Evolutionary conservation across 495 filamentous ascomycete genomes (phyloP), one percentile per base, ranked within the genome.

Genomic region (Amniculicola lignicola): DNA sequence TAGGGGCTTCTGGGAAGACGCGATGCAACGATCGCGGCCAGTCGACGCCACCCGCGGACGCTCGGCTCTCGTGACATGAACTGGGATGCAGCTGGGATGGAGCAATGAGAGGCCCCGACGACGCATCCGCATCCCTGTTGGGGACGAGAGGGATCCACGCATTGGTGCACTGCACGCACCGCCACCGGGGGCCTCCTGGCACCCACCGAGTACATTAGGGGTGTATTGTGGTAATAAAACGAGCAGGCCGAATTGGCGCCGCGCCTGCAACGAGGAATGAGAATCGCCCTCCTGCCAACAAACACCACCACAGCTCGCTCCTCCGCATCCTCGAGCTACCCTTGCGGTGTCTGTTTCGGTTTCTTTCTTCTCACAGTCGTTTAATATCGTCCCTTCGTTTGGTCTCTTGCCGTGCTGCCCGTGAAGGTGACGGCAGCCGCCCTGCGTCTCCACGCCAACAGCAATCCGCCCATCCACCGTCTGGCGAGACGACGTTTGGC

Each of bases 321-420:
- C 37, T 14, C 46, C 10, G 23, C 43, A 28, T 27, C 35, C 6
- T n/a, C 21, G 41, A 22, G 9, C 10, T 18, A 18, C 27, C 41
- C 11, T 49, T 51, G 37, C 38, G 27, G 7, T 37, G 14, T 41
- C 31, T 22, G 19, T 56, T 51, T 48, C 23, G 10, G 29, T 49
- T 37, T 49, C 46, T 54, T 51, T 15, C 39, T 48, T 46, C 43
- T 44, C 31, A 61, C 58, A 28, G 35, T 61, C 58, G 58, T 54
- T 61, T 61, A 61, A 55, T 61, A 38, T 15, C 35, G 19, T 50
- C 31, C 58, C 39, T 41, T 61, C 58, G 58, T 45, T 61, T 33
- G 16, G 6, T 40, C 22, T 5, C 23, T 45, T 14, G 33, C 18
- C 3, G 18, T 19, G 9, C 12, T 51, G 25, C 24, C 6, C 11